phyloP scores from a whole-genome alignment of 2,329 filamentous ascomycete species.

The Botrytis sinoallii region DNA sequence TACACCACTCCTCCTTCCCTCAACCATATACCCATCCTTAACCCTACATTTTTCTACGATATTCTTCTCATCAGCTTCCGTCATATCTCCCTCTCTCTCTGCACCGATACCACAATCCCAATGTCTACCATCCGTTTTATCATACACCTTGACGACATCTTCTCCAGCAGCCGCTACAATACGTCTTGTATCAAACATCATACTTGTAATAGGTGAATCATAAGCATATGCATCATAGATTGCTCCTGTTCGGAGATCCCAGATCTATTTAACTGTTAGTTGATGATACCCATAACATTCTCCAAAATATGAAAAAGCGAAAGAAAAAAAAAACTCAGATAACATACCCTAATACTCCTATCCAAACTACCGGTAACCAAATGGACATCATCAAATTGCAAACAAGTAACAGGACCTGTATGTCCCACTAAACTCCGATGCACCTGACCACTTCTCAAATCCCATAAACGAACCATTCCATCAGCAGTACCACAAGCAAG shows the following conservation, averaged over 20 bases:
- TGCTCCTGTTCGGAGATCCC: constrained; percentile 94
- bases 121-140: constrained; percentile 91
- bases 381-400: constrained; percentile 96
- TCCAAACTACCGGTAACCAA: constrained; percentile 91
- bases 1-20: constrained; percentile 82
- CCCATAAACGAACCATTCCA: constrained; percentile 95
- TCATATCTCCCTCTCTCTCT: constrained; percentile 48
- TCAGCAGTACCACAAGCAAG: constrained; percentile 95
- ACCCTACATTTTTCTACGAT: constrained; percentile 84
- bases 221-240: constrained; percentile 97
- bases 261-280: constrained; percentile 65
- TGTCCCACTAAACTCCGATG: constrained; percentile 93
- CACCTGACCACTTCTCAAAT: constrained; percentile 94
- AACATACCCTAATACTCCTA: constrained; percentile 85
- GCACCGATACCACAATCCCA: constrained; percentile 94
- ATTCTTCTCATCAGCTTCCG: constrained; percentile 52
- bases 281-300: background rate
- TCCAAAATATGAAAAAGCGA: background rate
- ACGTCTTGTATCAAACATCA: constrained; percentile 92
- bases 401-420: constrained; percentile 86
- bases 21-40: constrained; percentile 89
- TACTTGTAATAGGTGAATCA: constrained; percentile 84
- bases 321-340: background rate
- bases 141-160: constrained; percentile 94
- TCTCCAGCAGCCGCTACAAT: constrained; percentile 91